These are phyloP conservation scores for Herpetomonas samuelpessoai DNA, from an alignment of 208 protist genomes.

Conservation along the genomic window DNA sequence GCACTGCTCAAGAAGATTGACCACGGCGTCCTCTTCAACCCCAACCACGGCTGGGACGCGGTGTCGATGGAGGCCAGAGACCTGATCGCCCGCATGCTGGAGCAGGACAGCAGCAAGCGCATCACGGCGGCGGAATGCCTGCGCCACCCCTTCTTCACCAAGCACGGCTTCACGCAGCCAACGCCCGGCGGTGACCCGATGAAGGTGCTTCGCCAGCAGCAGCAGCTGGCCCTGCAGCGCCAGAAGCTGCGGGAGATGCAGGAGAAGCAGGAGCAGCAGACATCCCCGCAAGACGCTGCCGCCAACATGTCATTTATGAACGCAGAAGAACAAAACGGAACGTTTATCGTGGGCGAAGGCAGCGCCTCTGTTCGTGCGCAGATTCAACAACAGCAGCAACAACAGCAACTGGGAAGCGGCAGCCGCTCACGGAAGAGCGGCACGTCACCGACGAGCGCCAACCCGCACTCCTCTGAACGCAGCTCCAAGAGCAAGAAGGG, in stretches of 20 bases:
- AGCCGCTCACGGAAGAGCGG: no score
- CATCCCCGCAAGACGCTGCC: background rate
- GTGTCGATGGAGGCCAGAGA: constrained; percentile 82
- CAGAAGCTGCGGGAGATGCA: constrained; percentile 8
- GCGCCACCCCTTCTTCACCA: constrained; percentile 79
- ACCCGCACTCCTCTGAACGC: background rate
- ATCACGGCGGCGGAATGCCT: constrained; percentile 70
- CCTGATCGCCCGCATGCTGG: constrained; percentile 74
- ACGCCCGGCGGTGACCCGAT: constrained; percentile 28
- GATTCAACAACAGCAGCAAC: constrained; percentile 12
- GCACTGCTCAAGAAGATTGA: constrained; percentile 72
- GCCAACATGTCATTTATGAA: constrained; percentile 2
- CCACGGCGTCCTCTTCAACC: constrained; percentile 82
- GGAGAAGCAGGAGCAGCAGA: background rate
- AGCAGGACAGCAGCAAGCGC: constrained; percentile 58
- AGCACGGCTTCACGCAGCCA: constrained; percentile 39
- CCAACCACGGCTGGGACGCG: constrained; percentile 62
- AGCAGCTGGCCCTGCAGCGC: constrained; percentile 21
- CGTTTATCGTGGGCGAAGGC: background rate
- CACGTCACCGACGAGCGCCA: background rate
- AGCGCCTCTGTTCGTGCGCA: background rate
- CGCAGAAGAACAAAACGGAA: constrained; percentile 1
- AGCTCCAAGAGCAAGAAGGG: constrained; percentile 11
- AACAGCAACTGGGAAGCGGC: constrained; percentile 1
- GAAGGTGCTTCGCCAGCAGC: constrained; percentile 16